phyloP scores from a whole-genome alignment of 257 asterid species.

The Euphrasia confusa region DNA sequence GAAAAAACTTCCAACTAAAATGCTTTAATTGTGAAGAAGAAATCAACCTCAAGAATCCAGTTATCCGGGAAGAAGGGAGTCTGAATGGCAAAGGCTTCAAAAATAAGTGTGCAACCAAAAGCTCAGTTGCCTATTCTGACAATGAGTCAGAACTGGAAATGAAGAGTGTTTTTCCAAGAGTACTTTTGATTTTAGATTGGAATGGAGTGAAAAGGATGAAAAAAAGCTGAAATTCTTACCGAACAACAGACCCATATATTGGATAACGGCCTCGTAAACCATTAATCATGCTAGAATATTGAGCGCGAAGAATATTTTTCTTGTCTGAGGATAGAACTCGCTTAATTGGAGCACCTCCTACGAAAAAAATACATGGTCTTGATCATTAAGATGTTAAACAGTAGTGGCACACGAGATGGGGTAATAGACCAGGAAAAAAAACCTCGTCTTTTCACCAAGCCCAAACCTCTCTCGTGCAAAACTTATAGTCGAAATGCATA shows the following conservation, averaged over 20 bases:
- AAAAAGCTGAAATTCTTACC: slow-evolving; percentile 42
- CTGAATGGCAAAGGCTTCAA: slow-evolving; percentile 77
- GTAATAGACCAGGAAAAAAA: slow-evolving; percentile 25
- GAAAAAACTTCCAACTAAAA: neutral
- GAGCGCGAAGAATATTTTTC: slow-evolving; percentile 61
- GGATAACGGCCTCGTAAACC: slow-evolving; percentile 90
- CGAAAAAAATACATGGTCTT: slow-evolving; percentile 11
- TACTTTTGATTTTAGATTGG: neutral
- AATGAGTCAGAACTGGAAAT: slow-evolving; percentile 33
- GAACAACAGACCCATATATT: slow-evolving; percentile 68
- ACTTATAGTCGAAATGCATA: slow-evolving; percentile 91
- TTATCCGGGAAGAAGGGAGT: slow-evolving; percentile 74
- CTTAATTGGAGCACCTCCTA: slow-evolving; percentile 48
- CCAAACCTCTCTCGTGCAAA: slow-evolving; percentile 86
- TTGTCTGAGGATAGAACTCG: slow-evolving; percentile 62
- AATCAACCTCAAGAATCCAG: slow-evolving; percentile 77
- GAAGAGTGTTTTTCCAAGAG: slow-evolving; percentile 3
- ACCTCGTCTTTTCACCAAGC: slow-evolving; percentile 60
- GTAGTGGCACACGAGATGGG: slow-evolving; percentile 17
- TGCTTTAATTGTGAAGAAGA: slow-evolving; percentile 12
- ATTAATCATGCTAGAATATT: slow-evolving; percentile 85
- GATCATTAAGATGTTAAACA: slow-evolving; percentile 11
- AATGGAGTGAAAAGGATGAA: slow-evolving; percentile 11
- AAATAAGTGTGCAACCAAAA: slow-evolving; percentile 82
- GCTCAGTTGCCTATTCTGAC: slow-evolving; percentile 82